These are phyloP conservation scores for Fusarium piperis DNA, from an alignment of 2,329 filamentous ascomycete species.

Conservation along the genomic window DNA sequence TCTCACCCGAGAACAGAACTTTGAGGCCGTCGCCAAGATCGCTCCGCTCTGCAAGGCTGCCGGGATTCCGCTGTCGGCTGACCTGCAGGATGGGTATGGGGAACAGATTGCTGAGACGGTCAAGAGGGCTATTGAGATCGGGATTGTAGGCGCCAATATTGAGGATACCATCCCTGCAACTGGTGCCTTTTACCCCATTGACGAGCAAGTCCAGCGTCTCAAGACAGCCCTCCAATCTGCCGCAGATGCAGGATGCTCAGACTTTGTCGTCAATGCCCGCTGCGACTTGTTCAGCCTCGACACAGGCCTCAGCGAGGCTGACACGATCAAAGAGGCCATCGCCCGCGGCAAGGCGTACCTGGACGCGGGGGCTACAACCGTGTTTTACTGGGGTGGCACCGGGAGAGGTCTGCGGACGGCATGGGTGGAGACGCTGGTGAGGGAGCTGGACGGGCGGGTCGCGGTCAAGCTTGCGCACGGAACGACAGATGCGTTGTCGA, in stretches of 20 bases:
- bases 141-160: constrained; percentile 67
- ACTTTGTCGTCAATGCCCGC: constrained; percentile 67
- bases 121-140: constrained; percentile 55
- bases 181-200: constrained; percentile 49
- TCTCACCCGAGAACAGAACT: constrained; percentile 61
- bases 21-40: constrained; percentile 57
- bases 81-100: constrained; percentile 70
- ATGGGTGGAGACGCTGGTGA: constrained; percentile 59
- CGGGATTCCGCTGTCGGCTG: constrained; percentile 62
- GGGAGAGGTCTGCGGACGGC: constrained; percentile 53
- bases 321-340: constrained; percentile 58
- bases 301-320: constrained; percentile 44
- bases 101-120: constrained; percentile 57
- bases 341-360: constrained; percentile 65
- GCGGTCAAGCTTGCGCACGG: constrained; percentile 56
- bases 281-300: constrained; percentile 61
- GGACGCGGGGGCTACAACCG: constrained; percentile 65
- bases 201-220: constrained; percentile 61
- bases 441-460: constrained; percentile 59
- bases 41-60: constrained; percentile 52
- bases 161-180: constrained; percentile 59
- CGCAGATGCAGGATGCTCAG: constrained; percentile 57
- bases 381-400: constrained; percentile 68
- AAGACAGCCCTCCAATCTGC: constrained; percentile 54
- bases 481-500: constrained; percentile 52